phyloP scores from a whole-genome alignment of 1,284 basidiomycete species.

The Ustilago curta region DNA sequence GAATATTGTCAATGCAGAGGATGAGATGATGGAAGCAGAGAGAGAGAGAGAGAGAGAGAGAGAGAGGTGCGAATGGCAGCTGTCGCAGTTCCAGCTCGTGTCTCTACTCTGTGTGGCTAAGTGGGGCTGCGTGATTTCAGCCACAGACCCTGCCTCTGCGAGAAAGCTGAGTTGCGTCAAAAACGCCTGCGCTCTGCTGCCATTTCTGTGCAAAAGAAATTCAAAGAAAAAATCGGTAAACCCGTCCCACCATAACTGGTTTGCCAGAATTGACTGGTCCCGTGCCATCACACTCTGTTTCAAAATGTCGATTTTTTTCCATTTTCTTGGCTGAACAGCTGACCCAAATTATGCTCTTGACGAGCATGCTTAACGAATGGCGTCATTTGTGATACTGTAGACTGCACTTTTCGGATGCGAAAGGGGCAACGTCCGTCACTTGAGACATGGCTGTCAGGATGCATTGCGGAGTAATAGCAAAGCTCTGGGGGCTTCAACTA shows the following conservation, averaged over 20 bases:
- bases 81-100: background rate
- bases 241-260: background rate
- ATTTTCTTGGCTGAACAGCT: constrained; percentile 10
- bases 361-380: constrained; percentile 40
- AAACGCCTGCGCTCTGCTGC: constrained; percentile 12
- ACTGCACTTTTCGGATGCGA: constrained; percentile 9
- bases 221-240: constrained; percentile 3
- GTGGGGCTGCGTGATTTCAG: background rate
- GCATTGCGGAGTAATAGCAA: no score
- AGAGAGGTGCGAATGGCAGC: background rate
- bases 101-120: no score
- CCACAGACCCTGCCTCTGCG: constrained; percentile 14
- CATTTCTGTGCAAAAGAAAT: constrained; percentile 4
- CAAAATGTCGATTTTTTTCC: background rate
- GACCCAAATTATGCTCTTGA: constrained; percentile 18
- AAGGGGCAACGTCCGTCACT: background rate
- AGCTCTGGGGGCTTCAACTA: no score
- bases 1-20: background rate
- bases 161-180: constrained; percentile 12
- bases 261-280: background rate
- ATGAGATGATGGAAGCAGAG: constrained; percentile 8
- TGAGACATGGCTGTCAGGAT: background rate
- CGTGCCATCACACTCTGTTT: background rate
- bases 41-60: background rate
- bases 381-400: constrained; percentile 31